A percentile compares a stretch with the other conserved stretches of the same genome.
phyloP scores from a whole-genome alignment of 768 basidiomycete genomes.

The Lyophyllum semitale region DNA sequence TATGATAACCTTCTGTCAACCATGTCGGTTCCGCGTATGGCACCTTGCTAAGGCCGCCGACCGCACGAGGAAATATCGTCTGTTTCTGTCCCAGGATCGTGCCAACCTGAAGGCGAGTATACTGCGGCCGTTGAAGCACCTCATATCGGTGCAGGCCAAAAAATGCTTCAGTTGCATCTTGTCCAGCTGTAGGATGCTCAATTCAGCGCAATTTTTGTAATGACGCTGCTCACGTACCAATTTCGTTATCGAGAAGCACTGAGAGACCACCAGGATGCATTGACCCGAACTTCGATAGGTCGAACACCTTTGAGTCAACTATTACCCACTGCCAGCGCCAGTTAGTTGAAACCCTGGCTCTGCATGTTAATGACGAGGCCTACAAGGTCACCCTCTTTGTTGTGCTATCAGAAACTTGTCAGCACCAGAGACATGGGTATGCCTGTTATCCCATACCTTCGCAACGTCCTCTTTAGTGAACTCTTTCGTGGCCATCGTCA shows the following conservation, averaged over 20 bases:
- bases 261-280: slow-evolving; percentile 75
- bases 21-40: slow-evolving; percentile 84
- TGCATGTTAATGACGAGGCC: neutral
- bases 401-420: slow-evolving; percentile 8
- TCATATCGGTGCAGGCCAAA: slow-evolving; percentile 76
- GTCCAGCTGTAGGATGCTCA: slow-evolving; percentile 47
- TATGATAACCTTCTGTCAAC: slow-evolving; percentile 58
- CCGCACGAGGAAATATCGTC: slow-evolving; percentile 41
- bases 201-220: neutral
- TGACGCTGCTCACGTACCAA: slow-evolving; percentile 43
- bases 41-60: slow-evolving; percentile 60
- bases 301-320: slow-evolving; percentile 50
- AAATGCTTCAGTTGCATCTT: slow-evolving; percentile 74
- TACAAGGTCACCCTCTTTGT: slow-evolving; percentile 16
- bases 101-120: slow-evolving; percentile 64
- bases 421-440: neutral
- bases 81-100: slow-evolving; percentile 56
- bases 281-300: slow-evolving; percentile 67
- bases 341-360: neutral
- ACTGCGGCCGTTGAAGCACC: slow-evolving; percentile 65
- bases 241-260: slow-evolving; percentile 65
- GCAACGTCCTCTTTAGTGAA: slow-evolving; percentile 17
- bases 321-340: slow-evolving; percentile 15
- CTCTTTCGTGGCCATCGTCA: slow-evolving; percentile 14
- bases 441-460: slow-evolving; percentile 8